Percentiles rank a stretch among this genome's conserved stretches.
Conservation (phyloP, 441 rosid species). For the Pelargonium myrrhifolium region DNA sequence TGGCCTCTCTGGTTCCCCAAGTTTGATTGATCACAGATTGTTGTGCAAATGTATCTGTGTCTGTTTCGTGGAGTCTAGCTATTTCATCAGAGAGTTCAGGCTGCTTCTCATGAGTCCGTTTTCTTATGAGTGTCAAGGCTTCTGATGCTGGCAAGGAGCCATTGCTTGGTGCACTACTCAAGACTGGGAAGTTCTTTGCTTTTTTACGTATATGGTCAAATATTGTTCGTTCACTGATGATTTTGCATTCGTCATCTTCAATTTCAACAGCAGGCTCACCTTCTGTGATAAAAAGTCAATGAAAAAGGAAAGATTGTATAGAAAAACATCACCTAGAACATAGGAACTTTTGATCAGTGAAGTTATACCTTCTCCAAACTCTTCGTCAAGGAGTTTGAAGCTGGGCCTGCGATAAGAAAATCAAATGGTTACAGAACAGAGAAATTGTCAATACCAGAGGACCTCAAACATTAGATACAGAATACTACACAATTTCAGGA, state of each 20-base stretch:
- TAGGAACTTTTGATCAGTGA: background rate
- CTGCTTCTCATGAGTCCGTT: conserved; percentile 29
- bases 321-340: background rate
- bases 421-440: conserved; percentile 11
- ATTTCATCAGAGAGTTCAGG: conserved; percentile 26
- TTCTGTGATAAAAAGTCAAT: conserved; percentile 24
- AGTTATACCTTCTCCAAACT: conserved; percentile 55
- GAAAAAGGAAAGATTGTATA: conserved; percentile 8
- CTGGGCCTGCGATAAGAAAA: conserved; percentile 60
- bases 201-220: conserved; percentile 82
- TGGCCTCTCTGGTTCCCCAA: conserved; percentile 18
- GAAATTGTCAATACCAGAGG: conserved; percentile 1
- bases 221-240: conserved; percentile 49
- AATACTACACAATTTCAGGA: background rate
- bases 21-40: conserved; percentile 23
- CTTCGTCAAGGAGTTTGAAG: conserved; percentile 84
- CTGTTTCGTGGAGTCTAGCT: conserved; percentile 25
- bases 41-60: conserved; percentile 23
- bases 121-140: conserved; percentile 40
- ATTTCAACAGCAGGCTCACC: conserved; percentile 32
- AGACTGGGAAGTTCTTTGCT: conserved; percentile 57
- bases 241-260: conserved; percentile 40
- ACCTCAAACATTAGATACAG: background rate
- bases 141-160: conserved; percentile 31
- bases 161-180: conserved; percentile 34